Evolutionary conservation across 441 rosid species (phyloP).

Genomic region (Euphorbia celastroides): DNA sequence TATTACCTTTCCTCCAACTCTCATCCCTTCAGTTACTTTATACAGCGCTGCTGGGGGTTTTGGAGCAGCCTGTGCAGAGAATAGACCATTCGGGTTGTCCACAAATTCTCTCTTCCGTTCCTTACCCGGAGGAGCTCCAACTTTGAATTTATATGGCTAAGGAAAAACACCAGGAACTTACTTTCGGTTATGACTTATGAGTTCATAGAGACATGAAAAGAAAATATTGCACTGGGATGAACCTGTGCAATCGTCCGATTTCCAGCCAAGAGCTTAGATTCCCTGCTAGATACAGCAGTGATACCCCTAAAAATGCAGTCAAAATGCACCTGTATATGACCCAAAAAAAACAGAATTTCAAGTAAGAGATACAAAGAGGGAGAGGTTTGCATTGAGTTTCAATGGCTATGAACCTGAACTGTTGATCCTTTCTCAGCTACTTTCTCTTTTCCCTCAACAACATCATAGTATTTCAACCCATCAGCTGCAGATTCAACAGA

Average conservation of each 20-base stretch:
- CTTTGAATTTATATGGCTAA: conserved; percentile 82
- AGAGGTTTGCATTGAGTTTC: neutral
- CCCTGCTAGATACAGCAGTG: conserved; percentile 81
- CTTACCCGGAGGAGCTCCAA: conserved; percentile 78
- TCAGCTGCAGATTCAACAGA: conserved; percentile 45
- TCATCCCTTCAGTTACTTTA: conserved; percentile 74
- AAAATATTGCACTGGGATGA: neutral
- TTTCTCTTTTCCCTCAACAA: conserved; percentile 76
- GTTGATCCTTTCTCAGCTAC: conserved; percentile 71
- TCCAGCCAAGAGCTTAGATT: conserved; percentile 90
- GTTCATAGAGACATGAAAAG: too few species aligned
- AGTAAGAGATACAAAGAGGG: neutral
- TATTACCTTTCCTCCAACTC: conserved; percentile 84
- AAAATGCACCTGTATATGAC: conserved; percentile 66
- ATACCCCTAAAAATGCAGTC: conserved; percentile 76
- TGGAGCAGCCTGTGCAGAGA: conserved; percentile 94
- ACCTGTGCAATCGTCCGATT: conserved; percentile 85
- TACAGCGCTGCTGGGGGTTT: conserved; percentile 95
- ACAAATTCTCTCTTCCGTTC: conserved; percentile 80
- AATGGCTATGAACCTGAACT: conserved; percentile 48
- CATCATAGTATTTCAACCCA: conserved; percentile 80
- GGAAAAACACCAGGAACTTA: neutral
- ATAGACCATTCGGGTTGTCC: conserved; percentile 86
- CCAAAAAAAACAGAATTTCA: neutral
- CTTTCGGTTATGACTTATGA: neutral